Percentiles rank a stretch among this genome's conserved stretches.
These are phyloP conservation scores for Acanthamoeba lenticulata DNA, from an alignment of 208 protist genomes.

Conservation along the genomic window DNA sequence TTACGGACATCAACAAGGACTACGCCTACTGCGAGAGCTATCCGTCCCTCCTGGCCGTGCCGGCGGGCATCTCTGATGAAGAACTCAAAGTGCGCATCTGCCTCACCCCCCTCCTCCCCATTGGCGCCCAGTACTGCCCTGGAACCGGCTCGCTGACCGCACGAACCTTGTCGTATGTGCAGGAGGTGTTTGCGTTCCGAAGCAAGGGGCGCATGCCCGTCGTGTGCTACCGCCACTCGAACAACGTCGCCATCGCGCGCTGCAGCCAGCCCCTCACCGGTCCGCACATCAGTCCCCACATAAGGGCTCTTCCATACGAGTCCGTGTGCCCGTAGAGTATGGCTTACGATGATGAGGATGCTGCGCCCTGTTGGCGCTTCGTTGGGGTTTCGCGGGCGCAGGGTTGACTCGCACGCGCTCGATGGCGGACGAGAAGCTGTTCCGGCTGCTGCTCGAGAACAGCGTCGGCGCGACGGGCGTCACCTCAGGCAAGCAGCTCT, in stretches of 20 bases:
- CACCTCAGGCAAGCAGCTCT: background rate
- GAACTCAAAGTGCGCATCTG: background rate
- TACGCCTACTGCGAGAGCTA: conserved; percentile 27
- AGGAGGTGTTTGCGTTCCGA: conserved; percentile 57
- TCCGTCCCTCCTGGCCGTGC: background rate
- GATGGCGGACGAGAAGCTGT: conserved; percentile 67
- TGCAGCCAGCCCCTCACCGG: conserved; percentile 2
- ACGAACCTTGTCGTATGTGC: too few species aligned
- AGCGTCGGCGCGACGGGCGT: background rate
- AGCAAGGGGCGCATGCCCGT: conserved; percentile 71
- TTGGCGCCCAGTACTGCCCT: too few species aligned
- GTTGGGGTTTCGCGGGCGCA: conserved; percentile 45
- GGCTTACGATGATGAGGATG: too few species aligned
- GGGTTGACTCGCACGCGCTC: conserved; percentile 65
- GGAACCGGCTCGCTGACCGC: too few species aligned
- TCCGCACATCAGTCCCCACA: background rate
- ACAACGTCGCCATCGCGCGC: conserved; percentile 19
- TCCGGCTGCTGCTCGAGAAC: conserved; percentile 62
- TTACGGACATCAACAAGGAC: conserved; percentile 15
- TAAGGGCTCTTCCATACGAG: too few species aligned
- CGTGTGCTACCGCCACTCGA: conserved; percentile 38
- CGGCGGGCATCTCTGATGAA: background rate
- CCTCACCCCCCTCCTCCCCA: too few species aligned
- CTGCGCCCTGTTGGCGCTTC: background rate
- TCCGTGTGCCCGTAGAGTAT: too few species aligned